These are phyloP conservation scores for Drechslera avenae DNA, from an alignment of 2,329 filamentous ascomycete species.

Conservation along the genomic window DNA sequence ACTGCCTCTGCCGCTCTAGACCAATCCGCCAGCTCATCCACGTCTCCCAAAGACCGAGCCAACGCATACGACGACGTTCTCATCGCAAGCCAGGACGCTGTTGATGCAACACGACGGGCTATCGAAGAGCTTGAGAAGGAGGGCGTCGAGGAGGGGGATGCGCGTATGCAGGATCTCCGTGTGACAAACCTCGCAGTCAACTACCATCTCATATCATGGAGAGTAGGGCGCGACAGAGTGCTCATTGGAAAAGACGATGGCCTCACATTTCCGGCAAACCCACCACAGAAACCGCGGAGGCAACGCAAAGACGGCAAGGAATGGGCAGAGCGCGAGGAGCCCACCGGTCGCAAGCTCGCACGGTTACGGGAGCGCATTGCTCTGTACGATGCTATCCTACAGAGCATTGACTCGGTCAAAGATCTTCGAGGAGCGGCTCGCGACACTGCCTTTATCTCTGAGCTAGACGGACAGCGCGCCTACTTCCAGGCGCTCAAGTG, in stretches of 20 bases:
- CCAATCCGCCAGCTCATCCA: slow-evolving; percentile 48
- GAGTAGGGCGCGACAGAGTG: slow-evolving; percentile 89
- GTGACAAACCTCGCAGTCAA: slow-evolving; percentile 92
- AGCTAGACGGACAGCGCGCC: slow-evolving; percentile 75
- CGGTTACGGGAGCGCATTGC: slow-evolving; percentile 85
- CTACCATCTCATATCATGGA: slow-evolving; percentile 92
- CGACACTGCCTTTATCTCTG: slow-evolving; percentile 74
- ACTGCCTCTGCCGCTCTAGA: slow-evolving; percentile 59
- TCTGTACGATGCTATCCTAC: slow-evolving; percentile 86
- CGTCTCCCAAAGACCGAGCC: slow-evolving; percentile 69
- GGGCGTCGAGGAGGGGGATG: slow-evolving; percentile 80
- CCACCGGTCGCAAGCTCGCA: slow-evolving; percentile 75
- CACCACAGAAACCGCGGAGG: slow-evolving; percentile 59
- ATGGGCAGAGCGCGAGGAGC: slow-evolving; percentile 62
- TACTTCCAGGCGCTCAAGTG: slow-evolving; percentile 93
- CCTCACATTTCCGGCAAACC: slow-evolving; percentile 60
- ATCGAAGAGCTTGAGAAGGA: slow-evolving; percentile 89
- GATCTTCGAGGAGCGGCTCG: slow-evolving; percentile 89
- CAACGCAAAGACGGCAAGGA: slow-evolving; percentile 57
- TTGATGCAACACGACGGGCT: slow-evolving; percentile 89
- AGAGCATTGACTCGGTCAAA: slow-evolving; percentile 88
- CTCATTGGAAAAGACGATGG: slow-evolving; percentile 85
- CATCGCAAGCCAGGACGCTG: slow-evolving; percentile 87
- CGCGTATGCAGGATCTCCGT: slow-evolving; percentile 88
- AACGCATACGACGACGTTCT: slow-evolving; percentile 91